These are phyloP conservation scores for Globisporangium takayamanum DNA, from an alignment of 352 stramenopile genomes.

Conservation along the genomic window DNA sequence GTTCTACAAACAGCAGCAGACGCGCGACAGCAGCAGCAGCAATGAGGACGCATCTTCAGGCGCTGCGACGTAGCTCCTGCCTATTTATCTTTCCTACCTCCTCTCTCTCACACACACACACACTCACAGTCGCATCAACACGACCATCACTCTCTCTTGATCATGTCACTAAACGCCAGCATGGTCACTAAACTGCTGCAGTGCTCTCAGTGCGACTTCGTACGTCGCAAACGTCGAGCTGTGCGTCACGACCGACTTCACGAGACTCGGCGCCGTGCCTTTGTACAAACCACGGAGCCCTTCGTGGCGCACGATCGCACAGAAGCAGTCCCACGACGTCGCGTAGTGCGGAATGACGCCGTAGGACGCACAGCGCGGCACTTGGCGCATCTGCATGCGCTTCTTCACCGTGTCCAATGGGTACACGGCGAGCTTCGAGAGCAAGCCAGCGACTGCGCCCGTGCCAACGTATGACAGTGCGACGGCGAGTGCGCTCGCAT, in stretches of 20 bases:
- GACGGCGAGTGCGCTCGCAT: constrained; percentile 18
- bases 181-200: constrained; percentile 22
- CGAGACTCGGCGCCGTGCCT: constrained; percentile 63
- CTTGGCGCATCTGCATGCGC: constrained; percentile 88
- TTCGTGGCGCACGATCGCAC: constrained; percentile 53
- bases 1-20: constrained; percentile 27
- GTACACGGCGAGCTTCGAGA: constrained; percentile 92
- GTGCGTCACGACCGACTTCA: constrained; percentile 76
- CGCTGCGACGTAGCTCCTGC: background rate
- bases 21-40: constrained; percentile 3
- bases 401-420: constrained; percentile 96
- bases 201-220: constrained; percentile 40
- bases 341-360: constrained; percentile 63
- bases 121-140: background rate
- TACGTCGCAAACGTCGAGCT: constrained; percentile 78
- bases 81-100: background rate
- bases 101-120: too few species aligned
- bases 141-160: background rate
- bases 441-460: constrained; percentile 83
- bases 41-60: constrained; percentile 5
- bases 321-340: constrained; percentile 51
- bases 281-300: constrained; percentile 75
- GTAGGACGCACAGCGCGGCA: constrained; percentile 52
- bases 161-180: background rate
- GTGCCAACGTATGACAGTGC: constrained; percentile 58